A percentile compares a stretch with the other conserved stretches of the same genome.
phyloP scores from a whole-genome alignment of 306 rosid genomes.

The Glycyrrhiza uralensis region DNA sequence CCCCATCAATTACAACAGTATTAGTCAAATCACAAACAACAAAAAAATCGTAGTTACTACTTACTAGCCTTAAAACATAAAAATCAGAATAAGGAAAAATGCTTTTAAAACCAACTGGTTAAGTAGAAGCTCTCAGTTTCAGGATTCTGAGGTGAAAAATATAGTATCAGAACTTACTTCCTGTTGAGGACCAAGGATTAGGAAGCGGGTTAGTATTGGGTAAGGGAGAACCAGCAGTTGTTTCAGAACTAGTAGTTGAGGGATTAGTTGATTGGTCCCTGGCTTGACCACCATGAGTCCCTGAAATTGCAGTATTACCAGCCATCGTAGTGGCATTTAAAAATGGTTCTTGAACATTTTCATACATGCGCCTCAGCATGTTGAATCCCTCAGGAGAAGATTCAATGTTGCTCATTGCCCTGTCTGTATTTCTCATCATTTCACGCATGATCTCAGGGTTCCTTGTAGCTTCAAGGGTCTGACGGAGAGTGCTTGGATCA shows the following conservation, averaged over 20 bases:
- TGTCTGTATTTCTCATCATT: slow-evolving; percentile 91
- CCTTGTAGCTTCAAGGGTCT: slow-evolving; percentile 86
- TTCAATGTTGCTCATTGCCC: slow-evolving; percentile 94
- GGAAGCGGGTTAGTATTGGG: slow-evolving; percentile 91
- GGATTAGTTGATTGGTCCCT: slow-evolving; percentile 49
- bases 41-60: background rate
- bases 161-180: slow-evolving; percentile 44
- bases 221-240: slow-evolving; percentile 46
- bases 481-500: slow-evolving; percentile 82
- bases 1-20: slow-evolving; percentile 6
- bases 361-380: slow-evolving; percentile 94
- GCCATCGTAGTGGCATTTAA: slow-evolving; percentile 84
- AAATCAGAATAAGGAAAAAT: background rate
- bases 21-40: background rate
- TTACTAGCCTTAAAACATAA: background rate
- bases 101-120: background rate
- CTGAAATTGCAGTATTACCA: slow-evolving; percentile 53
- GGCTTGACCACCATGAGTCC: slow-evolving; percentile 46
- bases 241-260: slow-evolving; percentile 57
- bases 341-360: slow-evolving; percentile 90
- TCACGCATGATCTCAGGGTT: slow-evolving; percentile 97
- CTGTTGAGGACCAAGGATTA: slow-evolving; percentile 74
- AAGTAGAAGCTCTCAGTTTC: background rate
- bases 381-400: slow-evolving; percentile 89
- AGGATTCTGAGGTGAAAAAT: background rate